Percentiles rank a stretch among this genome's conserved stretches.
Evolutionary conservation across 164 flowering plant species (phyloP).

Genomic region (Chimonanthus praecox): DNA sequence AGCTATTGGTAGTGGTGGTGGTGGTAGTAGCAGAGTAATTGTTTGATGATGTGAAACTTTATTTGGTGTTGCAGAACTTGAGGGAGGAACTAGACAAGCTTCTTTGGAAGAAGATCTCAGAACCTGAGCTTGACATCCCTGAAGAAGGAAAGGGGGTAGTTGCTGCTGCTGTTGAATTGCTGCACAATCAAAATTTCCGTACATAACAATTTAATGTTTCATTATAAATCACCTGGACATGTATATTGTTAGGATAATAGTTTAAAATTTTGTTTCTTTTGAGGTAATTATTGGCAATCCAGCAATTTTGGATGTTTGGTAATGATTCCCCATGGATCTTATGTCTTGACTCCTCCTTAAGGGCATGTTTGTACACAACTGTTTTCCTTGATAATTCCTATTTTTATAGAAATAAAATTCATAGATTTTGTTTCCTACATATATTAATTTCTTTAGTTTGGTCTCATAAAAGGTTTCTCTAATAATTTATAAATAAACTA

Average conservation of each 20-base stretch:
- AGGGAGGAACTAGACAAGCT: conserved; percentile 81
- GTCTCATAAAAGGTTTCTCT: no score
- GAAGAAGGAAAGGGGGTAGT: conserved; percentile 83
- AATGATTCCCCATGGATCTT: not conserved
- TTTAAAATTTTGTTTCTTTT: not conserved
- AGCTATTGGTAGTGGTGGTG: no score
- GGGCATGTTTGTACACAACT: not conserved
- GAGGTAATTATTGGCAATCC: not conserved
- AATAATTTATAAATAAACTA: no score
- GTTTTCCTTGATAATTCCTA: no score
- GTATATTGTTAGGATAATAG: not conserved
- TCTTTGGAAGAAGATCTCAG: conserved; percentile 71
- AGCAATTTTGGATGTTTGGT: not conserved
- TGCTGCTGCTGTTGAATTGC: conserved; percentile 76
- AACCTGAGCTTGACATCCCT: conserved; percentile 70
- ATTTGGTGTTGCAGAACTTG: conserved; percentile 54
- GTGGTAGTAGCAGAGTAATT: not conserved
- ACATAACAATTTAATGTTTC: not conserved
- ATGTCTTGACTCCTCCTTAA: no score
- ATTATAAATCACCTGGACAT: not conserved
- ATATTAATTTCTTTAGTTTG: no score
- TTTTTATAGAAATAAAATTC: no score
- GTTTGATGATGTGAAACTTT: not conserved
- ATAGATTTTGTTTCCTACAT: no score
- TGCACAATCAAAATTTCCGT: conserved; percentile 49